Percentiles rank a stretch among this genome's conserved stretches.
These are phyloP conservation scores for Staphylotrichum tortipilum DNA, from an alignment of 495 filamentous ascomycete species.

Conservation along the genomic window DNA sequence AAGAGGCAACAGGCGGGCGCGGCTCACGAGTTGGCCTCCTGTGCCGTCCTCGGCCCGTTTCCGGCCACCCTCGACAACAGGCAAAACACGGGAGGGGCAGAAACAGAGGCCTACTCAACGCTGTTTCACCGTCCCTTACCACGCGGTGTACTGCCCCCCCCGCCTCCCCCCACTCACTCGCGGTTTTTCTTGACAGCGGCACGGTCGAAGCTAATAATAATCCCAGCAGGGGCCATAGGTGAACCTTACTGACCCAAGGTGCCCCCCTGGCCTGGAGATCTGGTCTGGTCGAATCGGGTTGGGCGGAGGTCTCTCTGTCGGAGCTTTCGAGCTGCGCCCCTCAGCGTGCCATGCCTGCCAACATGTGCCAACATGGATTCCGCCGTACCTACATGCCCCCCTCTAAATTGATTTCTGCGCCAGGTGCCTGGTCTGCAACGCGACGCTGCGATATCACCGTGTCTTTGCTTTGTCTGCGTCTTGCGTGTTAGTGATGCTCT, in stretches of 20 bases:
- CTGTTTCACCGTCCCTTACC: slow-evolving; percentile 10
- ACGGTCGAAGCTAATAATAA: slow-evolving; percentile 10
- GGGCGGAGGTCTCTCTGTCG: neutral
- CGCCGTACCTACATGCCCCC: no score
- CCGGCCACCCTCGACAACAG: slow-evolving; percentile 12
- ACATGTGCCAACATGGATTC: neutral
- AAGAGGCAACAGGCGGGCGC: slow-evolving; percentile 24
- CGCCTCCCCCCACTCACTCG: no score
- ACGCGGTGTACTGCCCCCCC: neutral
- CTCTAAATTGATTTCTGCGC: slow-evolving; percentile 5
- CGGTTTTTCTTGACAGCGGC: neutral
- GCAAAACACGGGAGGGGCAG: neutral
- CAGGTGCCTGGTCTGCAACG: neutral
- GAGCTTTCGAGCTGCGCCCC: neutral
- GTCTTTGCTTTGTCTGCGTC: neutral
- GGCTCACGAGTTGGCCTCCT: slow-evolving; percentile 13
- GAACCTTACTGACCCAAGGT: no score
- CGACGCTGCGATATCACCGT: neutral
- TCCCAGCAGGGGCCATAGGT: no score
- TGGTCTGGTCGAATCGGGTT: no score
- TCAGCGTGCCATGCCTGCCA: neutral
- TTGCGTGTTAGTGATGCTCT: slow-evolving; percentile 5
- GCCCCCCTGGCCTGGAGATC: no score
- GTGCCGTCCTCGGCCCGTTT: slow-evolving; percentile 14
- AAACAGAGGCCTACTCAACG: slow-evolving; percentile 5